phyloP scores from a whole-genome alignment of 495 filamentous ascomycete species.

The Pyrenula aspistea region DNA sequence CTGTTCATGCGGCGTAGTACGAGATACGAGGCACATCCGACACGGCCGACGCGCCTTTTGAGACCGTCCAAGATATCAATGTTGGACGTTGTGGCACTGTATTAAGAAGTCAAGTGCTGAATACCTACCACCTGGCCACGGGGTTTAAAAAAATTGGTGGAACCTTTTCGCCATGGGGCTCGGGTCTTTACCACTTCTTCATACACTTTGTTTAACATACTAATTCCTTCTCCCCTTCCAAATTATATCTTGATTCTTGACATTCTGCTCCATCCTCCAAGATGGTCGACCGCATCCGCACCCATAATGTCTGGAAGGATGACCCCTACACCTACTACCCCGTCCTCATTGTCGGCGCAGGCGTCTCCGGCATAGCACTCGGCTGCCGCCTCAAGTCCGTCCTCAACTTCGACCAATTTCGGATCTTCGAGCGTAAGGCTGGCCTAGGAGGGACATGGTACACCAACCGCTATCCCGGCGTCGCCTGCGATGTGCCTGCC shows the following conservation, averaged over 20 bases:
- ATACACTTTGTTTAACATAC: no score
- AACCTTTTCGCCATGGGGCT: no score
- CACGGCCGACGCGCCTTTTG: background rate
- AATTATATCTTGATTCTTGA: no score
- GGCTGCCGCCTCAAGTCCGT: slow-evolving; percentile 47
- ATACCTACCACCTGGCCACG: no score
- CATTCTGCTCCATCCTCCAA: no score
- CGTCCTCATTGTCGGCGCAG: slow-evolving; percentile 43
- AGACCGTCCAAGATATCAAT: no score
- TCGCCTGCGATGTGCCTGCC: slow-evolving; percentile 44
- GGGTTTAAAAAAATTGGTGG: no score
- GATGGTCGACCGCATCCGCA: slow-evolving; percentile 22
- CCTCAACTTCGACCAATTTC: slow-evolving; percentile 49
- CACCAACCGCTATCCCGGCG: slow-evolving; percentile 55
- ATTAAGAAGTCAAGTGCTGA: no score
- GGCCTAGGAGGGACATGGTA: slow-evolving; percentile 59
- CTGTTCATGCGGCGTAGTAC: no score
- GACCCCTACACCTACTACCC: slow-evolving; percentile 45
- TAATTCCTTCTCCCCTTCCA: no score
- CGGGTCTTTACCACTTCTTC: no score
- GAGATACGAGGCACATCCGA: background rate
- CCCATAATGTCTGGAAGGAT: slow-evolving; percentile 31
- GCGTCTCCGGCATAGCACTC: slow-evolving; percentile 56
- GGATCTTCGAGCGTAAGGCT: slow-evolving; percentile 50
- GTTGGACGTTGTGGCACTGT: no score